Evolutionary conservation across 1,284 basidiomycete species (phyloP).

Genomic region (Sphaerobolus stellatus): DNA sequence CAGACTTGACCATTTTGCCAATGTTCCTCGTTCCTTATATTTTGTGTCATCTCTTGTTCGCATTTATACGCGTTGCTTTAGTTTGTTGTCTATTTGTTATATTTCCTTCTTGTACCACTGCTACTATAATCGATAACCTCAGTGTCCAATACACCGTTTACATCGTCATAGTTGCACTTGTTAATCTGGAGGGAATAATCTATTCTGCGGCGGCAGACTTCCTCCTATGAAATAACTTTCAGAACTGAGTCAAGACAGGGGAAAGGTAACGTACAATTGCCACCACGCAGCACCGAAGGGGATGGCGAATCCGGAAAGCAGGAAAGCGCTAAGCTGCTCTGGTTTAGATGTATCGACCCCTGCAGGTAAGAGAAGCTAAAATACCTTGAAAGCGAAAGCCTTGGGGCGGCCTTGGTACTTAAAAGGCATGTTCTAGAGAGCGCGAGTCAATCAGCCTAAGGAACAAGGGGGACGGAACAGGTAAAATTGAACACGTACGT

Average conservation of each 20-base stretch:
- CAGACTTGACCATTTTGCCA: too few relatives aligned
- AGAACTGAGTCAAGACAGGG: slow-evolving; percentile 18
- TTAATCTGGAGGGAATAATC: too few relatives aligned
- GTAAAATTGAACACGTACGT: slow-evolving; percentile 10
- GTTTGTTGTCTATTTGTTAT: too few relatives aligned
- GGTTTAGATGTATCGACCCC: too few relatives aligned
- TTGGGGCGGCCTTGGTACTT: slow-evolving; percentile 56
- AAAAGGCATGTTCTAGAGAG: slow-evolving; percentile 67
- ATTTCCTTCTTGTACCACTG: too few relatives aligned
- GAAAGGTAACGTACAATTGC: slow-evolving; percentile 57
- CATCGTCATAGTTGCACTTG: too few relatives aligned
- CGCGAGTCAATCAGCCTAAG: not conserved
- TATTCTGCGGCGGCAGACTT: slow-evolving; percentile 38
- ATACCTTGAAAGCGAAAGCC: slow-evolving; percentile 54
- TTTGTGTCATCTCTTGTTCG: too few relatives aligned
- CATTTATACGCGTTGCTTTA: too few relatives aligned
- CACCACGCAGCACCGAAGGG: slow-evolving; percentile 62
- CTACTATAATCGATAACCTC: too few relatives aligned
- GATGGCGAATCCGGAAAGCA: slow-evolving; percentile 60
- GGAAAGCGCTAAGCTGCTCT: slow-evolving; percentile 45
- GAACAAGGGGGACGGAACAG: not conserved
- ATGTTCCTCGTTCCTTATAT: too few relatives aligned
- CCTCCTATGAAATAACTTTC: slow-evolving; percentile 28
- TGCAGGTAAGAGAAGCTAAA: not conserved
- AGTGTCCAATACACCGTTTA: too few relatives aligned